Conservation (phyloP, 495 filamentous ascomycete genomes). For the Filosporella fistucella region DNA sequence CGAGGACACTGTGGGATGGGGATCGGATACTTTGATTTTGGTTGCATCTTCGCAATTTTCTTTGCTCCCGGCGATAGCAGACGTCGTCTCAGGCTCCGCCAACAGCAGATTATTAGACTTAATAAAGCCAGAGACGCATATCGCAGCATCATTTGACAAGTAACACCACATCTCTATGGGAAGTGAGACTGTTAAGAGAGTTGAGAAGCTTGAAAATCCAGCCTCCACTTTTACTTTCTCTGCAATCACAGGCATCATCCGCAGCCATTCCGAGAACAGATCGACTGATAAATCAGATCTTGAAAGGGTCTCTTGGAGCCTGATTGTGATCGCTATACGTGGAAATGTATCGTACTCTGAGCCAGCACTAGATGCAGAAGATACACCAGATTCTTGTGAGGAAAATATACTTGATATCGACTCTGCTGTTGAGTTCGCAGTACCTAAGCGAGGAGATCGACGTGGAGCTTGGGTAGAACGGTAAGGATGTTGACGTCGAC, state of each 20-base stretch:
- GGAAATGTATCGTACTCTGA: background rate
- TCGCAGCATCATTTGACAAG: background rate
- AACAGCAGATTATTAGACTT: too few relatives aligned
- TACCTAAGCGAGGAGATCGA: background rate
- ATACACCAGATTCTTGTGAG: background rate
- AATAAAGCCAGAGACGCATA: too few relatives aligned
- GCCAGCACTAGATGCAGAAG: background rate
- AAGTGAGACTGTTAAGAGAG: background rate
- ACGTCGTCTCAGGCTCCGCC: too few relatives aligned
- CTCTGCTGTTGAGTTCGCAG: background rate
- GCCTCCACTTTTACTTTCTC: background rate
- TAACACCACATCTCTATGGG: background rate
- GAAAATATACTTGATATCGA: background rate
- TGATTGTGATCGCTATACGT: background rate
- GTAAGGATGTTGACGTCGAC: background rate
- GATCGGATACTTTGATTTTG: too few relatives aligned
- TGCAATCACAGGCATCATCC: background rate
- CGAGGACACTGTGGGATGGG: too few relatives aligned
- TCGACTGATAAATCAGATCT: background rate
- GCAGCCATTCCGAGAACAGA: conserved; percentile 1
- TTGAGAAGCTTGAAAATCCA: background rate
- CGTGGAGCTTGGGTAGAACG: background rate
- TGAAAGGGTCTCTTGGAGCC: background rate
- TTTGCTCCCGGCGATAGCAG: too few relatives aligned
- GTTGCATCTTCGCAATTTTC: too few relatives aligned